Evolutionary conservation across 495 filamentous ascomycete species (phyloP), one percentile per base, ranked within the genome.

Genomic region (Cudoniella acicularis): DNA sequence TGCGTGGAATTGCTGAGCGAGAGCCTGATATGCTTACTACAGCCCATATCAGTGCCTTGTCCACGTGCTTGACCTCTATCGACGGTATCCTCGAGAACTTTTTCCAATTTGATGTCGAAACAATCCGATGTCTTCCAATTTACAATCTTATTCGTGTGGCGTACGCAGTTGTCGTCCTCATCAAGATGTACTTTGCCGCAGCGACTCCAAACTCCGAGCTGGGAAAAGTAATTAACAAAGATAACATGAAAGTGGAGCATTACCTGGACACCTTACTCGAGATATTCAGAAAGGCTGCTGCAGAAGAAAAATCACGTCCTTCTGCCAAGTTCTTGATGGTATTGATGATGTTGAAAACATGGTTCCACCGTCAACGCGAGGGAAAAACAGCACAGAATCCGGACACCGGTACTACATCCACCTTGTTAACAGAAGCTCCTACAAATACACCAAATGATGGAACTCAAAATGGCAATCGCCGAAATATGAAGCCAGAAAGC

Each of bases 111-210:
- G 82, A 84, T 42, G 69, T 80, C n/a, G 71, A 77, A 1, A 78
- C 75, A 11, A 78, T 96, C 41, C 80, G 86, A 55, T 85, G 77
- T 16, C 67, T 96, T 11, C 91, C 93, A 9, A 86, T 94, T 2
- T 83, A 89, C 60, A 83, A 82, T 49, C 84, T 90, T 62, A 88
- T 92, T 43, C 87, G 91, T 13, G 83, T 90, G 41, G 83, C 88
- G 25, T 96, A 94, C 61, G 88, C 91, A 3, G 81, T 88, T 20
- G 85, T 97, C n/a, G 83, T 91, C 17, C 72, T 97, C 17, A 91
- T 96, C 69, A 96, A 95, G 65, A 82, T 96, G 59, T 91, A 91
- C 70, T 89, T 91, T 50, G 85, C 89, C 2, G 86, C 90, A 10
- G 84, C 81, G 11, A 78, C 83, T 10, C 79, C 88, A 0, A 77